Conservation (phyloP, 164 flowering plant species). For the Piper betle region DNA sequence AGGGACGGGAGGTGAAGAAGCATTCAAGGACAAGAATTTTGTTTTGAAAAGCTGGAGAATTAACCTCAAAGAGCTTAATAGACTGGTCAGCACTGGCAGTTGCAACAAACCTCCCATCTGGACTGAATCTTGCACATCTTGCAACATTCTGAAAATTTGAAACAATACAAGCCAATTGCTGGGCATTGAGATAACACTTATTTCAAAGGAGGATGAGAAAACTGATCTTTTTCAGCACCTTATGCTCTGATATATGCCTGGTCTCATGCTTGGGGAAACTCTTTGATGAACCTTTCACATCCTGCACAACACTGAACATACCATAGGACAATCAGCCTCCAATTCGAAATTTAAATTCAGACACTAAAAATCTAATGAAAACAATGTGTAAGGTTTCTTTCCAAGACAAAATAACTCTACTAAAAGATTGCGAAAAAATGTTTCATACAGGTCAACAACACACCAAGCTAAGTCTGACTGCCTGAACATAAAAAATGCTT, state of each 20-base stretch:
- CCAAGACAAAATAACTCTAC: not conserved
- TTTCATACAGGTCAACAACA: not conserved
- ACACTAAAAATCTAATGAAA: not conserved
- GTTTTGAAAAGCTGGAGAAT: conserved; percentile 3
- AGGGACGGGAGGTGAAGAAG: not conserved
- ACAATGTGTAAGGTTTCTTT: not conserved
- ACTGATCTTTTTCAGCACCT: conserved; percentile 22
- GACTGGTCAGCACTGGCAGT: conserved; percentile 86
- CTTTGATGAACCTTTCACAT: conserved; percentile 61
- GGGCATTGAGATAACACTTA: not conserved
- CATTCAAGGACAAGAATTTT: too few relatives aligned
- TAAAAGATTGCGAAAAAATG: not conserved
- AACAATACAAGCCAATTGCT: not conserved
- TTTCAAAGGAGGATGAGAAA: not conserved
- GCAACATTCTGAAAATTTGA: conserved; percentile 47
- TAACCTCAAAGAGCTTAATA: conserved; percentile 85
- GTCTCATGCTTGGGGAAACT: conserved; percentile 73
- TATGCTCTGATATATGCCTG: conserved; percentile 77
- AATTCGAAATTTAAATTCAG: not conserved
- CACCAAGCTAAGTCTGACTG: not conserved
- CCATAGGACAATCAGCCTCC: not conserved
- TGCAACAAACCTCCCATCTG: conserved; percentile 77
- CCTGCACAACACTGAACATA: conserved; percentile 43
- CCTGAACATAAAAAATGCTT: too few relatives aligned
- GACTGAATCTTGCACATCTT: conserved; percentile 85